Evolutionary conservation across 1,139 yeast genomes (phyloP), one percentile per base, ranked within the genome.

Genomic region (Sugiyamaella pinicola): DNA sequence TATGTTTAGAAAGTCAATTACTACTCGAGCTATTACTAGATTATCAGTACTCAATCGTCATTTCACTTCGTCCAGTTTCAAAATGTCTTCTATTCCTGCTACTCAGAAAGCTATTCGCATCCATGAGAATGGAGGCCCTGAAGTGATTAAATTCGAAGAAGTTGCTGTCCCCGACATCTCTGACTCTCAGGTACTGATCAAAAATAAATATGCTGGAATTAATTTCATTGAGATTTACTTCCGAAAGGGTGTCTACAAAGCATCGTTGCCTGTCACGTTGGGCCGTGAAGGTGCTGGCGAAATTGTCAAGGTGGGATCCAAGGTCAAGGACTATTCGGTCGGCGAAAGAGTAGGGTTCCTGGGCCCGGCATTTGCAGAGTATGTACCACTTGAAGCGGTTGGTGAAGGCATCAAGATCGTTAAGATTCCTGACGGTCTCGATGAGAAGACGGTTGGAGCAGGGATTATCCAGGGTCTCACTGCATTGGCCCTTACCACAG

Each of bases 271-370:
- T 0, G 75, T 74, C 54, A 72, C 81, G 37, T 74, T 87, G 39
- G 97, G 97, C n/a, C 76, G 90, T 55, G 96, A 90, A 68, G 96
- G 91, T 2, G 74, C 86, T 34, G 97, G 96, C 31, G 78, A 70
- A 15, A 81, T 90, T 46, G 93, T 78, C 34, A 81, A 84, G 17
- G 79, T 81, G 17, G 97, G 96, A 26, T 61, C 71, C 1, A 70
- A 76, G 1, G 95, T 87, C 19, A 69, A 73, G 21, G 69, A 76
- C 43, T 83, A 72, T 66, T 68, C 76, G 51, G 81, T 84, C 22
- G 96, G 96, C 33, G 96, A 90, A 64, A 76, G 80, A 47, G 85
- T 89, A 12, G 85, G 82, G 0, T 88, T 82, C 66, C 33, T 55
- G 13, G 69, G 78, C 0, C 64, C 72, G 1, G 77, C 91, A 0